Conservation (phyloP, 148 eudicot species). For the Amaranthus hypochondriacus region DNA sequence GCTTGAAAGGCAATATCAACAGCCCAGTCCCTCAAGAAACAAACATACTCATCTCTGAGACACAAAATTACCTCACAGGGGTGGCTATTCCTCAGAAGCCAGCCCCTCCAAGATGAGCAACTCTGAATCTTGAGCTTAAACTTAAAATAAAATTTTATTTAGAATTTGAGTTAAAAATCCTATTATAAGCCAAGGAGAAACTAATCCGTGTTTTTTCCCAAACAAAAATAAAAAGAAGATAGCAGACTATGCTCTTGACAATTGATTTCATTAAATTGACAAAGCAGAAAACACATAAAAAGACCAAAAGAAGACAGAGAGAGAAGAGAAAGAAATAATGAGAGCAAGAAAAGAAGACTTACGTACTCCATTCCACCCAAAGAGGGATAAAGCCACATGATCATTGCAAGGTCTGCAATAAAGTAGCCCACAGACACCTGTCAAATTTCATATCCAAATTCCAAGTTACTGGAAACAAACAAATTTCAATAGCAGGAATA, state of each 20-base stretch:
- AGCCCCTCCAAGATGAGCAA: background rate
- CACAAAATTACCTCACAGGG: too few species aligned
- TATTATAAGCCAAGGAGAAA: background rate
- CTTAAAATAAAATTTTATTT: background rate
- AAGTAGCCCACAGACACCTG: constrained; percentile 99
- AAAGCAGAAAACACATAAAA: background rate
- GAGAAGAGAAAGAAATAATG: background rate
- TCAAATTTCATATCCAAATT: constrained; percentile 32
- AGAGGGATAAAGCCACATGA: constrained; percentile 89
- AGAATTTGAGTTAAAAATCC: background rate
- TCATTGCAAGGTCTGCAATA: constrained; percentile 86
- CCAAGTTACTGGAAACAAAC: constrained; percentile 22
- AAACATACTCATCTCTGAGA: too few species aligned
- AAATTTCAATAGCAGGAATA: background rate
- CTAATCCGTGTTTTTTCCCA: background rate
- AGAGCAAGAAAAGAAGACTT: constrained; percentile 37
- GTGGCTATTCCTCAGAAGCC: background rate
- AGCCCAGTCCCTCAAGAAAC: too few species aligned
- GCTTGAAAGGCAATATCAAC: too few species aligned
- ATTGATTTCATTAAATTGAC: background rate
- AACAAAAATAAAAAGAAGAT: background rate
- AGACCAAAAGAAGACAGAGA: background rate
- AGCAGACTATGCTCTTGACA: background rate
- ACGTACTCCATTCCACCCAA: constrained; percentile 97
- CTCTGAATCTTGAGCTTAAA: background rate